Evolutionary conservation across 805 yeast species (phyloP).

Genomic region (Metschnikowia cerradonensis): DNA sequence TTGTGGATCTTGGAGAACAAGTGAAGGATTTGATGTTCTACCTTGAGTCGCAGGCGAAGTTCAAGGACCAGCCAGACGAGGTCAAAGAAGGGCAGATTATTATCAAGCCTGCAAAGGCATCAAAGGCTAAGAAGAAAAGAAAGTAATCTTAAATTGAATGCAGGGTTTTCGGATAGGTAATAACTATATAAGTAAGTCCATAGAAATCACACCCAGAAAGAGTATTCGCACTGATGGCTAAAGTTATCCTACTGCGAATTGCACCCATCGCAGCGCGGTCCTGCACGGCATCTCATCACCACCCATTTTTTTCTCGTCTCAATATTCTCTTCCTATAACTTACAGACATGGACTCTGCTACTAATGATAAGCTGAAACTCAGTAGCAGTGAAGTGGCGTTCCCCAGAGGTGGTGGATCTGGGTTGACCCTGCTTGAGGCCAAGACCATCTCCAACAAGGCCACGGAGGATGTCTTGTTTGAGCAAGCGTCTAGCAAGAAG

Average conservation of each 20-base stretch:
- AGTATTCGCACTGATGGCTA: not conserved
- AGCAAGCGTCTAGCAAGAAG: slow-evolving; percentile 38
- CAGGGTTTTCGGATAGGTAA: not conserved
- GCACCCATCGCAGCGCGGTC: slow-evolving; percentile 4
- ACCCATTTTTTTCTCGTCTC: slow-evolving; percentile 2
- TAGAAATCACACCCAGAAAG: not conserved
- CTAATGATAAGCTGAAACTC: slow-evolving; percentile 26
- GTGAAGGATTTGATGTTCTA: slow-evolving; percentile 77
- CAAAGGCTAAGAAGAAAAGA: slow-evolving; percentile 10
- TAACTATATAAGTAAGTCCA: too few relatives aligned
- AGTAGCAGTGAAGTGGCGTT: slow-evolving; percentile 56
- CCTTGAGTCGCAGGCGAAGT: slow-evolving; percentile 67
- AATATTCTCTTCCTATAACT: not conserved
- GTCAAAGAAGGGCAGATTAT: slow-evolving; percentile 68
- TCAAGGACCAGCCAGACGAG: slow-evolving; percentile 67
- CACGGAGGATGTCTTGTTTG: slow-evolving; percentile 79
- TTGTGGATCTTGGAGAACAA: slow-evolving; percentile 55
- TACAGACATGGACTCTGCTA: slow-evolving; percentile 15
- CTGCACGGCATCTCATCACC: slow-evolving; percentile 5
- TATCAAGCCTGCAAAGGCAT: slow-evolving; percentile 25
- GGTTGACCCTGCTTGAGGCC: slow-evolving; percentile 82
- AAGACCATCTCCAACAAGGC: slow-evolving; percentile 93
- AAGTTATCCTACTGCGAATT: not conserved
- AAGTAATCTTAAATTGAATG: not conserved
- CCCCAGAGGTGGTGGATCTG: slow-evolving; percentile 95